Evolutionary conservation across 805 yeast species (phyloP).

Genomic region (Candida endomychidarum): DNA sequence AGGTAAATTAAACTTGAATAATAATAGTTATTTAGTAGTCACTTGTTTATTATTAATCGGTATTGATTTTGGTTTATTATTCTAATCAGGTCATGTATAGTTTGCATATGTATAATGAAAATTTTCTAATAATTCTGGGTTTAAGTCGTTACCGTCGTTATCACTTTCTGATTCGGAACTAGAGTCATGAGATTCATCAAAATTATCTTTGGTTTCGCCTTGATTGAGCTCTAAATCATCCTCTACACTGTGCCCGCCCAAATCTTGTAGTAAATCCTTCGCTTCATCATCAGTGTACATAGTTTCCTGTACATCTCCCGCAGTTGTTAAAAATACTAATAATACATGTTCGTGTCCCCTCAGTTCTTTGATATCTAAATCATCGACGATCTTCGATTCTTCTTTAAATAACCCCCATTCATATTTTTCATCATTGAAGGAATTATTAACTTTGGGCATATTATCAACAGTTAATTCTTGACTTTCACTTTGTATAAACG

Average conservation of each 20-base stretch:
- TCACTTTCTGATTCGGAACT: not conserved
- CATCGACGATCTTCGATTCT: constrained; percentile 16
- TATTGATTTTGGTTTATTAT: constrained; percentile 6
- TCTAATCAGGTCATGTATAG: constrained; percentile 8
- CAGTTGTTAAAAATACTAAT: constrained; percentile 17
- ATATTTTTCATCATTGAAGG: constrained; percentile 13
- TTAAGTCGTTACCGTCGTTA: constrained; percentile 1
- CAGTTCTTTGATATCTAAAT: constrained; percentile 15
- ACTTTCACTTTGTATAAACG: not conserved
- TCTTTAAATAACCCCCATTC: constrained; percentile 9
- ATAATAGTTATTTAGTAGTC: constrained; percentile 6
- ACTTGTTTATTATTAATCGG: constrained; percentile 2
- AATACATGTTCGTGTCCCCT: constrained; percentile 20
- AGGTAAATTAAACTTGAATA: constrained; percentile 4
- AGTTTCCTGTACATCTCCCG: constrained; percentile 7
- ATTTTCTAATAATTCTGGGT: constrained; percentile 5
- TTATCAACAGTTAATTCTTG: constrained; percentile 6
- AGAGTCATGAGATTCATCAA: not conserved
- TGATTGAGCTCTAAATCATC: not conserved
- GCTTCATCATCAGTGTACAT: constrained; percentile 13
- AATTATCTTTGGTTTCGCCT: too few relatives aligned
- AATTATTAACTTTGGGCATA: constrained; percentile 9
- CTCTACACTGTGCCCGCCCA: constrained; percentile 2
- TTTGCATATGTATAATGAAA: constrained; percentile 11
- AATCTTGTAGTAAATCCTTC: not conserved